Conservation (phyloP, 192 early-diverging fungal species). For the Backusella sp. region DNA sequence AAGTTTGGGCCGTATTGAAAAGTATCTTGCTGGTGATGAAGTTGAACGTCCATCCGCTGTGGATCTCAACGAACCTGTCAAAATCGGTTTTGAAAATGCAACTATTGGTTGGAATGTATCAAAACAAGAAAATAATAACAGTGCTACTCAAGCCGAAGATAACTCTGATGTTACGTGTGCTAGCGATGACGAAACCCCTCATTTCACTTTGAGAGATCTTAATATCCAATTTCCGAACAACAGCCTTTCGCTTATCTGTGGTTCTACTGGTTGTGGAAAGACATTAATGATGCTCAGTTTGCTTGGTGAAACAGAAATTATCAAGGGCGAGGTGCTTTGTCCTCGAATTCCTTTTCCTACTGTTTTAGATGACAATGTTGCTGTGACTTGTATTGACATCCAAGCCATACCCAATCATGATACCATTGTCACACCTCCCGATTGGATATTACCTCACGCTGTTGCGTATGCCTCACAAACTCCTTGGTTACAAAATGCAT, state of each 20-base stretch:
- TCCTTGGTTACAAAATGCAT: conserved; percentile 70
- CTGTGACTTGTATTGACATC: background rate
- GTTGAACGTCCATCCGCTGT: conserved; percentile 27
- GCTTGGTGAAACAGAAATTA: conserved; percentile 60
- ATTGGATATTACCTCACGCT: conserved; percentile 38
- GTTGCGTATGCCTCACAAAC: conserved; percentile 78
- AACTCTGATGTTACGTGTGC: background rate
- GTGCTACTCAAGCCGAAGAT: background rate
- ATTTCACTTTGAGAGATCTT: conserved; percentile 44
- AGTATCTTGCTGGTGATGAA: conserved; percentile 46
- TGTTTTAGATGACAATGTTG: background rate
- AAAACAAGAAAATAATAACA: background rate
- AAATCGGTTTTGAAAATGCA: conserved; percentile 39
- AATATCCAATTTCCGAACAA: conserved; percentile 47
- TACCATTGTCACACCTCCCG: background rate
- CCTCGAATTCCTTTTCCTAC: conserved; percentile 24
- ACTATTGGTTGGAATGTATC: conserved; percentile 52
- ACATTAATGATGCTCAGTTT: conserved; percentile 77
- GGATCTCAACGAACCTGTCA: conserved; percentile 9
- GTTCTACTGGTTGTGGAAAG: conserved; percentile 88
- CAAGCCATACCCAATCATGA: background rate
- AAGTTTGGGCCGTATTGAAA: conserved; percentile 43
- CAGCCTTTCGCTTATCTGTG: conserved; percentile 53
- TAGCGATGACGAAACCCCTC: background rate
- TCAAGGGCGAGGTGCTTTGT: conserved; percentile 35